Evolutionary conservation across 169 alveolate species (phyloP).

Genomic region (Eimeria tenella): DNA sequence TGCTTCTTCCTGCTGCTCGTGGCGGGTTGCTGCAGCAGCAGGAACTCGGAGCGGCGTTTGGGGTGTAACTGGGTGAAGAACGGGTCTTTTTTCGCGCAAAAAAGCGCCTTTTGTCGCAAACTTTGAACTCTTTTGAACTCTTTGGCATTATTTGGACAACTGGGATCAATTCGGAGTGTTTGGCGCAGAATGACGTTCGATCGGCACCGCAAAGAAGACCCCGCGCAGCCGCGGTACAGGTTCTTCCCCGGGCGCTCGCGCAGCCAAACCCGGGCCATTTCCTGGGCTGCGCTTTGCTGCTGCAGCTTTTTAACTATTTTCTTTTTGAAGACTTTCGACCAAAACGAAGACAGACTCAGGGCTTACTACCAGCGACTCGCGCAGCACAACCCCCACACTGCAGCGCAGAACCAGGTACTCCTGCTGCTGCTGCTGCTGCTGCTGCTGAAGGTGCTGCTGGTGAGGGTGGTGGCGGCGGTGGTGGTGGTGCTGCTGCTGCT

Average conservation of each 20-base stretch:
- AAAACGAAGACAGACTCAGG: background rate
- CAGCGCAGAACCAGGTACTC: constrained; percentile 1
- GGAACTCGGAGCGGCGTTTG: too few relatives aligned
- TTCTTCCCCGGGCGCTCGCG: constrained; percentile 61
- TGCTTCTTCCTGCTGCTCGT: background rate
- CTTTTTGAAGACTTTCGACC: constrained; percentile 34
- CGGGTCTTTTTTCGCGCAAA: too few relatives aligned
- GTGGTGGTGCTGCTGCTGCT: too few relatives aligned
- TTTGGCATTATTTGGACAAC: too few relatives aligned
- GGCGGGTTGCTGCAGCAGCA: too few relatives aligned
- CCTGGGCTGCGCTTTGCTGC: constrained; percentile 22
- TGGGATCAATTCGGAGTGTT: background rate
- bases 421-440: background rate
- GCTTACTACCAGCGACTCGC: background rate
- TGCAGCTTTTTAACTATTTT: constrained; percentile 14
- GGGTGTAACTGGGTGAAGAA: too few relatives aligned
- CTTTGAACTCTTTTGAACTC: too few relatives aligned
- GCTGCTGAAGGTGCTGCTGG: background rate
- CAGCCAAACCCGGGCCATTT: constrained; percentile 31
- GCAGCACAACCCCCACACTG: background rate
- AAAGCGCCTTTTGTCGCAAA: too few relatives aligned
- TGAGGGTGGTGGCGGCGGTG: background rate
- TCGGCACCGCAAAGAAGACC: constrained; percentile 15
- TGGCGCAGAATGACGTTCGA: constrained; percentile 43
- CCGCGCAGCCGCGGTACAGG: constrained; percentile 39